Evolutionary conservation across 495 filamentous ascomycete genomes (phyloP), one percentile per base, ranked within the genome.

Genomic region (Oidiodendron maius): DNA sequence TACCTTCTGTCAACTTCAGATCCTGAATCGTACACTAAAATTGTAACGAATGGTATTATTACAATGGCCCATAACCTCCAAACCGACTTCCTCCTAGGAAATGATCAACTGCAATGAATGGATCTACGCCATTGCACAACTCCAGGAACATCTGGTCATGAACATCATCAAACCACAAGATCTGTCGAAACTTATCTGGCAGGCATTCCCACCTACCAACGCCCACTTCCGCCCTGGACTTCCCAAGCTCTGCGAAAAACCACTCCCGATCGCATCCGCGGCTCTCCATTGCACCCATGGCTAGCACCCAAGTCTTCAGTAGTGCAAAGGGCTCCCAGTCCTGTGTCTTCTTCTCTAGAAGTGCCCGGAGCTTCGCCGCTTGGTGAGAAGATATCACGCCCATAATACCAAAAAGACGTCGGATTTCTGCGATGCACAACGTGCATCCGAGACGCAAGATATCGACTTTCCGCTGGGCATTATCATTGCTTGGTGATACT

Each of bases 161-260:
- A 16, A 32, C 39, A 17, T 44, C 51, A 13, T 53, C 39, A 28
- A 44, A 48, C 51, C 51, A 53, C 20, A 48, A 4, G 5, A 53
- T 13, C 2, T 44, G 1, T n/a, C 40, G 32, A 2, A 54, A 24
- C 10, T 44, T 16, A 1, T n/a, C 24, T 45, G 30, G 17, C 13
- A 40, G 12, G 24, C 40, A 16, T 9, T 40, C 34, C 28, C 10
- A 30, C 4, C 22, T 17, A 21, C 22, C 22, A 18, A 54, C 9
- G 12, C 46, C 51, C 18, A 24, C 8, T 8, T 23, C 21, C 12
- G 4, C 9, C 16, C n/a, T 20, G 3, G 16, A 15, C 3, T 13
- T 9, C 13, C 23, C 13, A 25, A 54, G n/a, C 25, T 45, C 26
- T 10, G 35, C 4, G 1, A 21, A 15, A 38, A 21, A 53, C 51